Percentiles rank a stretch among this genome's conserved stretches.
These are phyloP conservation scores for Chenopodium quinoa DNA, from an alignment of 148 eudicot species.

Conservation along the genomic window DNA sequence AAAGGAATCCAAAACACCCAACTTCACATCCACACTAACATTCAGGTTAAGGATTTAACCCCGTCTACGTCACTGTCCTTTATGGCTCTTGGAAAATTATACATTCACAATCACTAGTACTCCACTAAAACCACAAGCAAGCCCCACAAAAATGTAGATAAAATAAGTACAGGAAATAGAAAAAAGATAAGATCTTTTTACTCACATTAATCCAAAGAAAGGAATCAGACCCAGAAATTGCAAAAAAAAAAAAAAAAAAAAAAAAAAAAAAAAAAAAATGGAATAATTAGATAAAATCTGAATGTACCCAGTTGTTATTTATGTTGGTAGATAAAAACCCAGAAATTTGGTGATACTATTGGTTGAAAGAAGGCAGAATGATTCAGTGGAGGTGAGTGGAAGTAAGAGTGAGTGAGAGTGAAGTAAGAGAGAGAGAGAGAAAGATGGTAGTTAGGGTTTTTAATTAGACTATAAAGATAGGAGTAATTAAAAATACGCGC, in stretches of 20 bases:
- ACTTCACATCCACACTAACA: not conserved
- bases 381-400: slow-evolving; percentile 16
- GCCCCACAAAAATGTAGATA: not conserved
- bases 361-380: not conserved
- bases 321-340: slow-evolving; percentile 7
- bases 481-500: slow-evolving; percentile 32
- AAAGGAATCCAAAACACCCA: slow-evolving; percentile 36
- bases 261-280: not conserved
- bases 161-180: slow-evolving; percentile 12
- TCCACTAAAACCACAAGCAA: slow-evolving; percentile 15
- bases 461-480: slow-evolving; percentile 27
- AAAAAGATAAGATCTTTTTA: slow-evolving; percentile 51
- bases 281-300: not conserved
- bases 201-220: slow-evolving; percentile 47
- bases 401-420: slow-evolving; percentile 32
- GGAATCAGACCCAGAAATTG: slow-evolving; percentile 34
- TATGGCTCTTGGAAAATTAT: too few species aligned
- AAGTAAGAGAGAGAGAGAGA: slow-evolving; percentile 28
- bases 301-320: slow-evolving; percentile 14
- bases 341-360: slow-evolving; percentile 7
- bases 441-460: slow-evolving; percentile 46
- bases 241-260: not conserved
- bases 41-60: not conserved
- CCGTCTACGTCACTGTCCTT: too few species aligned
- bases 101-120: not conserved